Conservation (phyloP, 2,329 filamentous ascomycete genomes). For the Fusarium sp. region DNA sequence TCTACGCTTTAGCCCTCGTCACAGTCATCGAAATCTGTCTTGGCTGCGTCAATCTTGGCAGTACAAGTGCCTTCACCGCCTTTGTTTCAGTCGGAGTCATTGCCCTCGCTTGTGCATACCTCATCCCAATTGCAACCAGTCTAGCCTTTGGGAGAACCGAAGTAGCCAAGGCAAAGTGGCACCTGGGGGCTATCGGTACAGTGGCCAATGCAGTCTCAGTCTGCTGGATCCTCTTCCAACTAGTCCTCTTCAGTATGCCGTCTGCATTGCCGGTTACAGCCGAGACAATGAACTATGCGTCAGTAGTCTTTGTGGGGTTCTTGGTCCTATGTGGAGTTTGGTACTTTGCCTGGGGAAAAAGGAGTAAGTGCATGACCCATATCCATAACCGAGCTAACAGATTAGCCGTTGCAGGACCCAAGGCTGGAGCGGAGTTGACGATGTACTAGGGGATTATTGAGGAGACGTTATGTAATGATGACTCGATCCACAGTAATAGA, state of each 20-base stretch:
- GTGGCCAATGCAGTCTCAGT: not conserved
- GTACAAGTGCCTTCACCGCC: slow-evolving; percentile 1
- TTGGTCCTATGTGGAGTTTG: not conserved
- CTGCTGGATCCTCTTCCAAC: not conserved
- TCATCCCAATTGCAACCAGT: not conserved
- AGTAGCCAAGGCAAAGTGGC: not conserved
- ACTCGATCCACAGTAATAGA: not conserved
- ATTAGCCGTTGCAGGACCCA: not conserved
- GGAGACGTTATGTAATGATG: not conserved
- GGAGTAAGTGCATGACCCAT: not conserved
- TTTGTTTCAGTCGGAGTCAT: not conserved
- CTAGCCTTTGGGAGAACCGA: not conserved
- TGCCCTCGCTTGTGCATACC: not conserved
- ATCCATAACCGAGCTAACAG: not conserved
- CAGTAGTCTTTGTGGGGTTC: not conserved
- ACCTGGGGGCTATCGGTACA: not conserved
- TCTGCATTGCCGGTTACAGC: not conserved
- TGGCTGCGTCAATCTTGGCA: not conserved
- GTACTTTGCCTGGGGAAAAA: not conserved
- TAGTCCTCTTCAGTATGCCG: not conserved
- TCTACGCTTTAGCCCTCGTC: not conserved
- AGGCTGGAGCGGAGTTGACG: not conserved
- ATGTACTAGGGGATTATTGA: not conserved
- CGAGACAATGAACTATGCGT: not conserved
- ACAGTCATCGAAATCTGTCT: not conserved